Conservation (phyloP, 805 yeast genomes). For the Candida sonorensis region DNA sequence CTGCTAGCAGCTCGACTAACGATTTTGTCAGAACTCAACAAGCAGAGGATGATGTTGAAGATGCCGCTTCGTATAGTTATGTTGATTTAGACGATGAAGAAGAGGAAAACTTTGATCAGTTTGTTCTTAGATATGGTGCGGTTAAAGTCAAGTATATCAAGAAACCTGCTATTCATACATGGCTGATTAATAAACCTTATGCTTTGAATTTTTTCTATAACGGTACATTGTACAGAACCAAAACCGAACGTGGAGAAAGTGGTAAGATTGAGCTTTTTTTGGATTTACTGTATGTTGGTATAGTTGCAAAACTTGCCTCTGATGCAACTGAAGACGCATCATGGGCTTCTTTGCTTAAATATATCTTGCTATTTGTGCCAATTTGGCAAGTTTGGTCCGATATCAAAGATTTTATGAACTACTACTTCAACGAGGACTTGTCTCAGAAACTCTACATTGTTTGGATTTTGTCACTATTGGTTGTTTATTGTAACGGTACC, state of each 20-base stretch:
- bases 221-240: conserved; percentile 49
- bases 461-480: conserved; percentile 45
- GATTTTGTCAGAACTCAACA: too few relatives aligned
- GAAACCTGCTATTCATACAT: conserved; percentile 26
- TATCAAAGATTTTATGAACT: conserved; percentile 55
- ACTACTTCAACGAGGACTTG: conserved; percentile 55
- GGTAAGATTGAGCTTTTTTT: conserved; percentile 50
- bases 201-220: conserved; percentile 57
- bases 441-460: conserved; percentile 44
- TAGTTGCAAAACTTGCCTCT: conserved; percentile 52
- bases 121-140: conserved; percentile 43
- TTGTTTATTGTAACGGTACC: conserved; percentile 46
- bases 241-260: conserved; percentile 43
- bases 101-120: conserved; percentile 26
- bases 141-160: conserved; percentile 40
- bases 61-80: conserved; percentile 7
- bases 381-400: conserved; percentile 65
- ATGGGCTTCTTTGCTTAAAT: conserved; percentile 40
- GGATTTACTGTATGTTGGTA: conserved; percentile 59
- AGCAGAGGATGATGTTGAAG: not conserved
- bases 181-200: conserved; percentile 44
- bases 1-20: too few relatives aligned
- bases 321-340: conserved; percentile 43
- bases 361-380: conserved; percentile 45
- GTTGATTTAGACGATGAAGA: conserved; percentile 9